These are phyloP conservation scores for Kodamaea alishanica DNA, from an alignment of 1,139 yeast species.

Conservation along the genomic window DNA sequence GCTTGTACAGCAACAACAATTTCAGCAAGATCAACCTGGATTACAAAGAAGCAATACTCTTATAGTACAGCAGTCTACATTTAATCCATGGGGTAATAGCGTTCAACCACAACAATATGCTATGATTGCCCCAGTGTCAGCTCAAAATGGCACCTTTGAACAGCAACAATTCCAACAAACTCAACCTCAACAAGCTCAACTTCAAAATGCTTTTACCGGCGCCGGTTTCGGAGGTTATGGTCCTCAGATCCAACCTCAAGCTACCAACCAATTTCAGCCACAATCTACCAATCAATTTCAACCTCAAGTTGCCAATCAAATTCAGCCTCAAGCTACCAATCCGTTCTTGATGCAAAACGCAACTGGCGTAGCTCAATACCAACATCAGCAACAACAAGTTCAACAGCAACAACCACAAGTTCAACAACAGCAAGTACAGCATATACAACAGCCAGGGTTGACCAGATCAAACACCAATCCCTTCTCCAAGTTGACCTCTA, in stretches of 20 bases:
- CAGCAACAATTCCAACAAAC: not conserved
- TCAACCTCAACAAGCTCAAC: constrained; percentile 14
- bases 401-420: constrained; percentile 5
- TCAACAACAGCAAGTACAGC: constrained; percentile 7
- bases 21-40: constrained; percentile 7
- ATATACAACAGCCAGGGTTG: constrained; percentile 16
- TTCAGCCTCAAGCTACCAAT: constrained; percentile 10
- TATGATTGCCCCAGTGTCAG: constrained; percentile 7
- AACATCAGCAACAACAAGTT: constrained; percentile 10
- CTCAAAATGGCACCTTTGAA: not conserved
- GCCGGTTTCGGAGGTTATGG: constrained; percentile 57
- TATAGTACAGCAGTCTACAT: constrained; percentile 42
- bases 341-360: too few relatives aligned
- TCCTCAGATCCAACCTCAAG: constrained; percentile 24
- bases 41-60: constrained; percentile 28
- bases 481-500: constrained; percentile 27
- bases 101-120: constrained; percentile 12
- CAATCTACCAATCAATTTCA: constrained; percentile 1
- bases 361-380: constrained; percentile 5
- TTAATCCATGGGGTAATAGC: constrained; percentile 41
- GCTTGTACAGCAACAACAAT: constrained; percentile 4
- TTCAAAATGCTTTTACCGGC: constrained; percentile 44
- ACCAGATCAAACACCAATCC: constrained; percentile 41
- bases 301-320: constrained; percentile 4
- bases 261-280: constrained; percentile 12